Conservation (phyloP, 2,329 filamentous ascomycete genomes). For the Alternaria sp. region DNA sequence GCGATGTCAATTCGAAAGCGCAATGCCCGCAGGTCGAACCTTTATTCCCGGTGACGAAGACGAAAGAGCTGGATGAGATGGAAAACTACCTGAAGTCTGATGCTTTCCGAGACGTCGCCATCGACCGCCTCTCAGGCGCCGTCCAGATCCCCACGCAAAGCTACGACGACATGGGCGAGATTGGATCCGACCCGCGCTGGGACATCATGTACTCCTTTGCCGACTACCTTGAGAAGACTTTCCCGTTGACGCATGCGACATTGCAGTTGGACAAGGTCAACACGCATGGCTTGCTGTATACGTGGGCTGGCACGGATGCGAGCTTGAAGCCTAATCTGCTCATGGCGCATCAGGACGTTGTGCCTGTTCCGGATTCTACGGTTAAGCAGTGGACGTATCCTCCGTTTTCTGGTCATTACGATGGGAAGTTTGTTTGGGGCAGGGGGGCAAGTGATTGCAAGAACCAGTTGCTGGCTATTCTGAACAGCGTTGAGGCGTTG, state of each 20-base stretch:
- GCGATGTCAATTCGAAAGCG: slow-evolving; percentile 3
- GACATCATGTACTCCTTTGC: slow-evolving; percentile 64
- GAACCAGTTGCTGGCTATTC: slow-evolving; percentile 63
- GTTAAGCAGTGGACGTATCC: slow-evolving; percentile 65
- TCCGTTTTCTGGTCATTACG: slow-evolving; percentile 65
- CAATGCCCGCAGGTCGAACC: slow-evolving; percentile 40
- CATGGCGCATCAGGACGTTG: slow-evolving; percentile 70
- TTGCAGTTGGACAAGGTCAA: slow-evolving; percentile 63
- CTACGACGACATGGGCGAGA: slow-evolving; percentile 61
- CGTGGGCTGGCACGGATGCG: slow-evolving; percentile 60
- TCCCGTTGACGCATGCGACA: slow-evolving; percentile 48
- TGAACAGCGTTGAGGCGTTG: slow-evolving; percentile 63
- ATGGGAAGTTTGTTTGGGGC: slow-evolving; percentile 65
- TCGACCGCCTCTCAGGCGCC: slow-evolving; percentile 52
- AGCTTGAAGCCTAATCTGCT: slow-evolving; percentile 63
- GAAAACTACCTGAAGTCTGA: slow-evolving; percentile 36
- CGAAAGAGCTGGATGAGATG: slow-evolving; percentile 37
- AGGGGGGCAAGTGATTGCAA: slow-evolving; percentile 67
- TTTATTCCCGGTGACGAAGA: slow-evolving; percentile 27
- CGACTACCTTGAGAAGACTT: slow-evolving; percentile 38
- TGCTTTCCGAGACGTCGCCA: slow-evolving; percentile 37
- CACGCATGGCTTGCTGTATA: slow-evolving; percentile 65
- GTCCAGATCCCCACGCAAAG: slow-evolving; percentile 63
- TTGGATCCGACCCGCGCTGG: slow-evolving; percentile 65
- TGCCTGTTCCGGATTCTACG: slow-evolving; percentile 59